Evolutionary conservation across 441 rosid genomes (phyloP), one percentile per base, ranked within the genome.

Genomic region (Aleurites moluccanus): DNA sequence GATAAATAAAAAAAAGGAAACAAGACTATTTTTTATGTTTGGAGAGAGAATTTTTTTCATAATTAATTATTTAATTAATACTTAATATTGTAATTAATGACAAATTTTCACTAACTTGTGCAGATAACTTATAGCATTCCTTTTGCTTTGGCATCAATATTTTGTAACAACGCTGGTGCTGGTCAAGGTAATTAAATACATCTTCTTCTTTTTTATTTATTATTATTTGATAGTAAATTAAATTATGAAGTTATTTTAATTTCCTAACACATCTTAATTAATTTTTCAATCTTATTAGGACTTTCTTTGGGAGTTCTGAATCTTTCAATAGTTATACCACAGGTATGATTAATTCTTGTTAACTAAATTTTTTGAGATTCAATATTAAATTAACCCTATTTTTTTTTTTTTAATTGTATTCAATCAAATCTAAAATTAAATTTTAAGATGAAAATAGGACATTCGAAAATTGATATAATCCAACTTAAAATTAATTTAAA

Each of bases 101-200:
- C 6, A 45, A 9, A 2, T 45, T 45, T 7, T 45, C 15, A 45
- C 15, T 59, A 49, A 16, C 49, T 75, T 81, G 35, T 78, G 47
- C 86, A 91, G 96, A 78, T 92, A 74, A 95, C 98, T 55, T 91
- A 64, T 80, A 91, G 93, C 72, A 83, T 95, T 68, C 99, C 99
- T 4, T 95, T 90, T 78, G 98, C 98, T 75, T 40, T 95, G 86
- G 96, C 98, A 47, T 92, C 98, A 60, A 95, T 95, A 66, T 95
- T 86, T 70, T 91, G 88, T 8, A 78, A 77, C 62, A 67, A 78
- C 30, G 69, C 91, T 4, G 93, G 92, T 64, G 97, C 94, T 49
- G 98, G 99, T 70, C 97, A 95, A 91, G 99, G 98, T 91, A 82
- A 75, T 3, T n/a, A 52, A n/a, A 1, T 13, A 2, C 2, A 63